Evolutionary conservation across 73 alveolate species (phyloP), one percentile per base, ranked within the genome.

Genomic region (Tetrahymena malaccensis): DNA sequence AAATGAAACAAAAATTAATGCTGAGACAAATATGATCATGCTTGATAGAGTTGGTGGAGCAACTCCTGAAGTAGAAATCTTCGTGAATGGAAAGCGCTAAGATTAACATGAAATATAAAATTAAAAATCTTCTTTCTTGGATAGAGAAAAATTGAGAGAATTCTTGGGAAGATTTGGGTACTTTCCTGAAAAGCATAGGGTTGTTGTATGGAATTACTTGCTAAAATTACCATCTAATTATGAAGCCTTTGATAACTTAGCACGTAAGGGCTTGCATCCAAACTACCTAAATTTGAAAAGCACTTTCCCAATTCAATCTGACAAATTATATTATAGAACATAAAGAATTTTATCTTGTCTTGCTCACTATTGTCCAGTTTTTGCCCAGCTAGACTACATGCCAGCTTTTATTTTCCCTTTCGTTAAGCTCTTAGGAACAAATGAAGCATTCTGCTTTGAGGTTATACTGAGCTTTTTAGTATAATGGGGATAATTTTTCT

Each of bases 361-460:
- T 22, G 97, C 98, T 11, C 95, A 96, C 43, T 98, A 98, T 98
- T 97, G 98, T 34, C 98, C 98, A 10, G 85, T 98, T 21, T 95
- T 98, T 94, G 96, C 97, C 43, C 97, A 97, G 38, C 93, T 98
- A 21, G 97, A 97, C 31, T 97, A 93, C 84, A 83, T 98, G 58
- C 99, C 99, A 17, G 85, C 94, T 15, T 84, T 98, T 6, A 98
- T 96, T 10, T 97, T 95, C 83, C 99, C 99, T 21, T 97, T 98
- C 93, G 97, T 95, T 50, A 95, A 95, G 56, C 94, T 95, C 12
- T 85, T 95, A 43, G 94, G 97, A 55, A 94, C 95, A 44, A 94
- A 95, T 85, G 97, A 95, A 85, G 17, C 94, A 55, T 95, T 95
- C 13, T 85, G 93, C 4, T 95, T 95, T 55, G 97, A 95, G 25